Evolutionary conservation across 2,329 filamentous ascomycete genomes (phyloP).

Genomic region (Sclerotinia subarctica): DNA sequence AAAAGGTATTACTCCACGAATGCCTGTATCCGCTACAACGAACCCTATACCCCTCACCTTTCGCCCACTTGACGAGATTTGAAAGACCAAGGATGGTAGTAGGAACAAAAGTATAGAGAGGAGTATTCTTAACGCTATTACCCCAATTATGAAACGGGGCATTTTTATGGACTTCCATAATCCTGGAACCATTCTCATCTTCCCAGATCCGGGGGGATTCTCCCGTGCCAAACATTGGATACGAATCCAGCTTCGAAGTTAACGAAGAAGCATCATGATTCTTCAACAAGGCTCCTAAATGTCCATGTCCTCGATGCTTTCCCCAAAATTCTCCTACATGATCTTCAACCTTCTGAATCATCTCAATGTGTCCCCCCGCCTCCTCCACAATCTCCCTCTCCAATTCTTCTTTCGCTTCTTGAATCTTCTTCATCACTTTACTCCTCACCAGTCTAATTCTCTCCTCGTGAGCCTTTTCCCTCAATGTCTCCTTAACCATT

Average conservation of each 20-base stretch:
- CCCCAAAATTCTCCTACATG: slow-evolving; percentile 19
- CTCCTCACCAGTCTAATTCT: background rate
- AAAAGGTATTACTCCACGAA: slow-evolving; percentile 45
- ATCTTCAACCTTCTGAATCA: slow-evolving; percentile 22
- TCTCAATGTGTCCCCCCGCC: background rate
- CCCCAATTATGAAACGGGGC: slow-evolving; percentile 45
- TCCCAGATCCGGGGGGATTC: slow-evolving; percentile 37
- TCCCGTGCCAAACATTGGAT: background rate
- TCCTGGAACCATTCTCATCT: slow-evolving; percentile 34
- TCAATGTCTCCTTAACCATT: slow-evolving; percentile 15
- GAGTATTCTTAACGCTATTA: slow-evolving; percentile 41
- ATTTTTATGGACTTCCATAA: slow-evolving; percentile 39
- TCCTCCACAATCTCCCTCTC: slow-evolving; percentile 6
- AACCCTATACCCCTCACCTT: slow-evolving; percentile 40
- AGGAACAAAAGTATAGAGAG: slow-evolving; percentile 44
- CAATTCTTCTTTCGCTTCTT: slow-evolving; percentile 6
- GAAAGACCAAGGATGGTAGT: slow-evolving; percentile 43
- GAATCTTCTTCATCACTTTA: slow-evolving; percentile 22
- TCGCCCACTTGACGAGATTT: slow-evolving; percentile 43
- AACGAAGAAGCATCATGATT: background rate
- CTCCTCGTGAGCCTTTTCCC: background rate
- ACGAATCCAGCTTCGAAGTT: background rate
- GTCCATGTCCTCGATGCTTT: background rate
- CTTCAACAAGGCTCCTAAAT: background rate
- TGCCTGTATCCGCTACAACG: slow-evolving; percentile 46